Evolutionary conservation across 2,329 filamentous ascomycete genomes (phyloP).

Genomic region (Bimuria novae-zelandiae): DNA sequence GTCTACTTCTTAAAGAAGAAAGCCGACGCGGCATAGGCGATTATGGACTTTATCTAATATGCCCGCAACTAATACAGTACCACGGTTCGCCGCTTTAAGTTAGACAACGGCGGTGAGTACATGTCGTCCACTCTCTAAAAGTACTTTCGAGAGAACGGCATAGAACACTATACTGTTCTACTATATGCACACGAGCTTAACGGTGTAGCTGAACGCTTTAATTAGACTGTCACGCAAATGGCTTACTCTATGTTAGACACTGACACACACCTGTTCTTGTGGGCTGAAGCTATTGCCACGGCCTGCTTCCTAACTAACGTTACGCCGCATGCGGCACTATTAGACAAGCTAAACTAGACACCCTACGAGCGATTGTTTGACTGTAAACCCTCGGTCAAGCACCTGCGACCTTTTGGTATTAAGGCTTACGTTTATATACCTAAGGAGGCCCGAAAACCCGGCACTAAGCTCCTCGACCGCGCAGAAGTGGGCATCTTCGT

Average conservation of each 20-base stretch:
- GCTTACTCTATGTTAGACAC: slow-evolving; percentile 2
- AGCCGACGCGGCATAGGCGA: slow-evolving; percentile 3
- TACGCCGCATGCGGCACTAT: too few species aligned
- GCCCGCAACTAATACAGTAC: background rate
- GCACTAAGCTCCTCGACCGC: background rate
- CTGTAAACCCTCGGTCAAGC: background rate
- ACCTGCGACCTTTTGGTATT: background rate
- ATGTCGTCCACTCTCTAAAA: background rate
- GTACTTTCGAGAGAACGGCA: background rate
- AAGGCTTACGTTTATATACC: background rate
- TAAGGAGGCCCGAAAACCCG: background rate
- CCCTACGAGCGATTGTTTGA: too few species aligned
- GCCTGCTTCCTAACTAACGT: background rate
- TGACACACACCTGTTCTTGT: background rate
- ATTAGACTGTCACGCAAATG: slow-evolving; percentile 4
- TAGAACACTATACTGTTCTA: slow-evolving; percentile 3
- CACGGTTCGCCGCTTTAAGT: slow-evolving; percentile 1
- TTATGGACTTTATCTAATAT: background rate
- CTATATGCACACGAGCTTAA: slow-evolving; percentile 15
- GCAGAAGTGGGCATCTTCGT: background rate
- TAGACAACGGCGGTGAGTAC: slow-evolving; percentile 11
- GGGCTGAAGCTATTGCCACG: background rate
- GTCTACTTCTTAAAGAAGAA: slow-evolving; percentile 13
- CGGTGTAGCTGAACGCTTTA: slow-evolving; percentile 7
- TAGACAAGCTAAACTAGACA: background rate